phyloP scores from a whole-genome alignment of 768 basidiomycete species.

The Candolleomyces efflorescens region DNA sequence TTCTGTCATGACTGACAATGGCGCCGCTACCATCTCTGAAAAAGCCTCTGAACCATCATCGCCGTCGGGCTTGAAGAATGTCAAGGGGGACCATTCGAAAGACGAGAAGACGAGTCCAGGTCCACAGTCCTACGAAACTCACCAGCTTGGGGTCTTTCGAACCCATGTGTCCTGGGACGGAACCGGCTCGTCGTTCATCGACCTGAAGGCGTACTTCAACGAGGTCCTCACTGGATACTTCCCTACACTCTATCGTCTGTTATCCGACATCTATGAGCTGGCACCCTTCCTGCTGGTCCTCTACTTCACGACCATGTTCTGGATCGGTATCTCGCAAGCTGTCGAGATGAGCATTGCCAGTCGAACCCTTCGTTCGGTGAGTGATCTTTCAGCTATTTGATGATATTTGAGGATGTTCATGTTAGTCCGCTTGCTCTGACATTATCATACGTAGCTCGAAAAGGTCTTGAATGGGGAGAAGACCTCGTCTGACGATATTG shows the following conservation, averaged over 20 bases:
- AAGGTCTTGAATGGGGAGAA: not conserved
- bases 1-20: no score
- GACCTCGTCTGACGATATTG: not conserved
- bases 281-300: not conserved
- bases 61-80: no score
- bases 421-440: not conserved
- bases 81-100: no score
- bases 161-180: not conserved
- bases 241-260: not conserved
- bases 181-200: not conserved
- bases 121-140: not conserved
- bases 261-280: not conserved
- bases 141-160: not conserved
- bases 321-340: not conserved
- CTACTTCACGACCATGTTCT: not conserved
- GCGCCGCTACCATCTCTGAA: no score
- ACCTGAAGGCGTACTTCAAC: not conserved
- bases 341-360: not conserved
- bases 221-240: not conserved
- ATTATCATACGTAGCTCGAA: not conserved
- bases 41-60: no score
- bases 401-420: not conserved
- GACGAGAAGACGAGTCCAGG: no score
- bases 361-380: not conserved
- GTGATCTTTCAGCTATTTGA: not conserved